Evolutionary conservation across 306 rosid species (phyloP), one percentile per base, ranked within the genome.

Genomic region (Aeschynomene evenia): DNA sequence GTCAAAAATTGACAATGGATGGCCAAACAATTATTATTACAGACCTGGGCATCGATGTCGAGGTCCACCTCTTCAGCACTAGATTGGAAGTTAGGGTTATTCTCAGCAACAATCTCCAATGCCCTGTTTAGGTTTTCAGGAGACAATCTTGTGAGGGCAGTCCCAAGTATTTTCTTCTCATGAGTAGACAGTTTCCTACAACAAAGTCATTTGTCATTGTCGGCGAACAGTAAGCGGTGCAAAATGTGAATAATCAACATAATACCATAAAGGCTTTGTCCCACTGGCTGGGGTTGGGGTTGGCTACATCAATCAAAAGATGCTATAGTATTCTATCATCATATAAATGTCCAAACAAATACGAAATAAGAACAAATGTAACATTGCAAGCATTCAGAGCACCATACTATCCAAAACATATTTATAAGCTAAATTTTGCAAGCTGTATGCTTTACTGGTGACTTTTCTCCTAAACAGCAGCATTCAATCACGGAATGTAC

Each of bases 31-130:
- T 13, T n/a, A 36, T 22, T 21, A 65, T 24, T 15, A 56, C 36
- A 48, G 39, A 92, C 96, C 95, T 90, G 96, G 64, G 93, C 96
- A 70, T 93, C 92, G 1, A 93, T 82, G 74, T 93, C 96, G 13
- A 93, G 96, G 82, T 83, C 93, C 83, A 93, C 98, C 66, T 84
- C 96, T 34, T 71, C 77, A 2, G 79, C 77, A 19, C 79, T 36
- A 34, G 89, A 82, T 69, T 83, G 87, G 81, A 92, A 92, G 67
- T 63, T 82, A 52, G 92, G 96, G 76, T 90, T 88, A 71, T 51
- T 75, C 79, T 93, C 82, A 7, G 90, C 93, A 61, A 90, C 87
- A 21, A 93, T 83, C 69, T 86, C 87, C 82, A 92, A 80, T n/a
- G 89, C 96, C 73, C 40, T 90, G 72, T 54, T 50, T 63, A 93